These are phyloP conservation scores for Toxicodendron radicans DNA, from an alignment of 345 rosid species.

Conservation along the genomic window DNA sequence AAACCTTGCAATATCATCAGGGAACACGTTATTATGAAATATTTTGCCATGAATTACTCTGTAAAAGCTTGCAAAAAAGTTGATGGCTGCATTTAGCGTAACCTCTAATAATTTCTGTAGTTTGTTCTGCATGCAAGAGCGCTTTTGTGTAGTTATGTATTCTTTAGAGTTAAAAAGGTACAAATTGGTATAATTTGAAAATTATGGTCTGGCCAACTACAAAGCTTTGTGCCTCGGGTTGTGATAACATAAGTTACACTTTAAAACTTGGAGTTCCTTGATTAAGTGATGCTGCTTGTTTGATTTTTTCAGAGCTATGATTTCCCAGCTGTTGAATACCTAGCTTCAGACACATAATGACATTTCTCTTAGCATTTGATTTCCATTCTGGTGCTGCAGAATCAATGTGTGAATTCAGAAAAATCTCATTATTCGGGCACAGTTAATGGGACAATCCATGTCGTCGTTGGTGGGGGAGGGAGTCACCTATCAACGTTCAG, in stretches of 20 bases:
- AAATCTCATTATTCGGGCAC: slow-evolving; percentile 63
- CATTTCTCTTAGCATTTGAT: slow-evolving; percentile 1
- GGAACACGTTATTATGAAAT: not conserved
- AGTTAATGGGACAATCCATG: slow-evolving; percentile 73
- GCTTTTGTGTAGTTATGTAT: too few relatives aligned
- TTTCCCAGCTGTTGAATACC: not conserved
- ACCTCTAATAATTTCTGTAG: not conserved
- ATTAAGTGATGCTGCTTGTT: not conserved
- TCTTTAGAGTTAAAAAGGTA: not conserved
- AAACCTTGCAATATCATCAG: not conserved
- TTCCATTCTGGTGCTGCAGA: slow-evolving; percentile 45
- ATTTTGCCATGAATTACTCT: not conserved
- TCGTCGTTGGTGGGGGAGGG: slow-evolving; percentile 91
- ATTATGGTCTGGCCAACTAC: not conserved
- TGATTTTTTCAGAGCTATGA: not conserved
- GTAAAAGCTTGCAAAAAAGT: not conserved
- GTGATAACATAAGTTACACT: too few relatives aligned
- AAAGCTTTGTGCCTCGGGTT: not conserved
- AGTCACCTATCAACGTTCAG: slow-evolving; percentile 65
- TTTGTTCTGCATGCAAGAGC: not conserved
- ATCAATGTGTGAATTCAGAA: slow-evolving; percentile 56
- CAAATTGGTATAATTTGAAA: not conserved
- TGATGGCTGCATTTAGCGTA: not conserved
- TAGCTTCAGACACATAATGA: not conserved
- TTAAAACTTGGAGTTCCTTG: too few relatives aligned